phyloP scores from a whole-genome alignment of 192 early-diverging fungal genomes.

The Thoreauomyces humboldtii region DNA sequence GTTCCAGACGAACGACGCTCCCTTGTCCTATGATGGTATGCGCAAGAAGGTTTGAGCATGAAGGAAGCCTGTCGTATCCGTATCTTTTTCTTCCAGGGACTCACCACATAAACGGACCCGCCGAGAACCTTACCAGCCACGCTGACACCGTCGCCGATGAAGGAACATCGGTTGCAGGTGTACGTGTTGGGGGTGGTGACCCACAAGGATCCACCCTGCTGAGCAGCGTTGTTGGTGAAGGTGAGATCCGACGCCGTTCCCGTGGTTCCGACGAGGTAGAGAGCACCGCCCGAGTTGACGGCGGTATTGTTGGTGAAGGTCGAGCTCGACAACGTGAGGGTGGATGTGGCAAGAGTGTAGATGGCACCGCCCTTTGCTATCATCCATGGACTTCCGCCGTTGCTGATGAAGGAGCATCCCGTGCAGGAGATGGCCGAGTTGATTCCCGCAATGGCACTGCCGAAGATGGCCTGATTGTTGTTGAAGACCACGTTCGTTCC shows the following conservation, averaged over 20 bases:
- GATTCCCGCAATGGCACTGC: not conserved
- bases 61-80: no score
- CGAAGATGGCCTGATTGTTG: not conserved
- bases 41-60: no score
- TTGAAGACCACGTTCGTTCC: not conserved
- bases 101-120: no score
- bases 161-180: no score
- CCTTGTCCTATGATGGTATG: no score
- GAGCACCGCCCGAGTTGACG: not conserved
- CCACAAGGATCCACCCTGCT: not conserved
- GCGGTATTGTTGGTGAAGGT: not conserved
- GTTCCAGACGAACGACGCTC: no score
- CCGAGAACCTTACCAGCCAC: no score
- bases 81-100: no score
- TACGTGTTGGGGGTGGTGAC: no score
- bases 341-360: no score
- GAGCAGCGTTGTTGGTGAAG: not conserved
- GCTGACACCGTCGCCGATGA: no score
- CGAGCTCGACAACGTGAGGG: not conserved
- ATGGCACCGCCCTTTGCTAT: not conserved
- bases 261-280: not conserved
- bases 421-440: not conserved
- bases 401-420: not conserved
- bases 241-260: not conserved
- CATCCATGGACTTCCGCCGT: not conserved